Conservation (phyloP, 495 filamentous ascomycete genomes). For the Oidiodendron maius region DNA sequence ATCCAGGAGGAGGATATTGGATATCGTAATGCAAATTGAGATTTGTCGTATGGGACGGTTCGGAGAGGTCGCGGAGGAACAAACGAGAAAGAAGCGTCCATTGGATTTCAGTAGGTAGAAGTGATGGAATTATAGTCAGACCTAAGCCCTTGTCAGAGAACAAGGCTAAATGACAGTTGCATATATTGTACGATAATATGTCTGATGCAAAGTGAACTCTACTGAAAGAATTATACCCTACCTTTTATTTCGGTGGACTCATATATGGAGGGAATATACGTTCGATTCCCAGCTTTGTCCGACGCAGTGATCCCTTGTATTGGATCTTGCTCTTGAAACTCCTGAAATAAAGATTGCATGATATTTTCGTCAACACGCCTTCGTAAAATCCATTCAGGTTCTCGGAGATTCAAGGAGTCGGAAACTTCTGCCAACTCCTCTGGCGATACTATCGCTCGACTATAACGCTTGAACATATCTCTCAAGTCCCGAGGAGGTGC, state of each 20-base stretch:
- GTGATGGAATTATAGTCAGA: conserved; percentile 64
- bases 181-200: not conserved
- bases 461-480: conserved; percentile 50
- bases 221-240: too few relatives aligned
- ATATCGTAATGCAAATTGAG: conserved; percentile 77
- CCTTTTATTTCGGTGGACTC: not conserved
- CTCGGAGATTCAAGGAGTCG: not conserved
- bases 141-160: conserved; percentile 37
- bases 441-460: conserved; percentile 35
- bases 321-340: not conserved
- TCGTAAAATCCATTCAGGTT: not conserved
- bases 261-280: not conserved
- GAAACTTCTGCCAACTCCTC: conserved; percentile 19
- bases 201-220: too few relatives aligned
- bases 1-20: conserved; percentile 48
- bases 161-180: not conserved
- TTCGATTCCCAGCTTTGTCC: not conserved
- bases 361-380: not conserved
- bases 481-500: conserved; percentile 61
- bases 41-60: conserved; percentile 74
- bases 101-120: conserved; percentile 66
- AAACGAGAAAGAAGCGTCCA: conserved; percentile 58
- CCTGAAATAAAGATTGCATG: not conserved
- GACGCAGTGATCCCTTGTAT: too few relatives aligned
- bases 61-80: conserved; percentile 74